Percentiles rank a stretch among this genome's conserved stretches.
phyloP scores from a whole-genome alignment of 1,139 yeast genomes.

The Geotrichum restrictum region DNA sequence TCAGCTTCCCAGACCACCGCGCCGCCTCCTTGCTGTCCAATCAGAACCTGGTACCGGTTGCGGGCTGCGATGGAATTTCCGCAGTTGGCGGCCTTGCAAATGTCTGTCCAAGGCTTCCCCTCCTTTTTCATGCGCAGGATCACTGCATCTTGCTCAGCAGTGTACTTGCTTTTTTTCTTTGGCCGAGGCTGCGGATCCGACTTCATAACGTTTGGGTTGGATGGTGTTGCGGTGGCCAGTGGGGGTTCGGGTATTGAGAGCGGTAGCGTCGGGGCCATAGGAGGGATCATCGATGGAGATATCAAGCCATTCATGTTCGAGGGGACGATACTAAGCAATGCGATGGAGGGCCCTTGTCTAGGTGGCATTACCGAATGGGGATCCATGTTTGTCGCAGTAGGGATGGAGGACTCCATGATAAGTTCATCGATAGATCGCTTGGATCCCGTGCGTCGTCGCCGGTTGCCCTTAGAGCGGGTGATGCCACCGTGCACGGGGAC shows the following conservation, averaged over 20 bases:
- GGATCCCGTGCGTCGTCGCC: slow-evolving; percentile 18
- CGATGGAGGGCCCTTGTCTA: background rate
- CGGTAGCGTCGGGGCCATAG: slow-evolving; percentile 27
- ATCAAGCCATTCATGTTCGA: background rate
- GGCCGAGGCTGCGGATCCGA: slow-evolving; percentile 48
- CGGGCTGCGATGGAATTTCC: slow-evolving; percentile 71
- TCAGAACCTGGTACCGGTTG: slow-evolving; percentile 72
- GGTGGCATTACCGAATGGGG: slow-evolving; percentile 10
- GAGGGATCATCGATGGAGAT: background rate
- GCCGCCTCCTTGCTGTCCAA: slow-evolving; percentile 81
- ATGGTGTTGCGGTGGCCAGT: slow-evolving; percentile 34
- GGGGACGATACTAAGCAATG: background rate
- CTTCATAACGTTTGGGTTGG: slow-evolving; percentile 38
- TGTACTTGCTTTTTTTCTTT: slow-evolving; percentile 61
- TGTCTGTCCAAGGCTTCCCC: slow-evolving; percentile 71
- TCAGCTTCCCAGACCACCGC: slow-evolving; percentile 60
- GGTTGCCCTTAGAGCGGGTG: background rate
- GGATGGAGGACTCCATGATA: slow-evolving; percentile 30
- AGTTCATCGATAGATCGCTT: slow-evolving; percentile 34
- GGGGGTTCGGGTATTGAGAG: slow-evolving; percentile 38
- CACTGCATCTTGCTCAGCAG: slow-evolving; percentile 63
- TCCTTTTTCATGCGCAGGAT: slow-evolving; percentile 60
- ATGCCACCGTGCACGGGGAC: slow-evolving; percentile 3
- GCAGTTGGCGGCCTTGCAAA: slow-evolving; percentile 62
- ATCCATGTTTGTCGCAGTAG: slow-evolving; percentile 23